A percentile compares a stretch with the other conserved stretches of the same genome.
These are phyloP conservation scores for Exserohilum rostratum DNA, from an alignment of 2,329 filamentous ascomycete species.

Conservation along the genomic window DNA sequence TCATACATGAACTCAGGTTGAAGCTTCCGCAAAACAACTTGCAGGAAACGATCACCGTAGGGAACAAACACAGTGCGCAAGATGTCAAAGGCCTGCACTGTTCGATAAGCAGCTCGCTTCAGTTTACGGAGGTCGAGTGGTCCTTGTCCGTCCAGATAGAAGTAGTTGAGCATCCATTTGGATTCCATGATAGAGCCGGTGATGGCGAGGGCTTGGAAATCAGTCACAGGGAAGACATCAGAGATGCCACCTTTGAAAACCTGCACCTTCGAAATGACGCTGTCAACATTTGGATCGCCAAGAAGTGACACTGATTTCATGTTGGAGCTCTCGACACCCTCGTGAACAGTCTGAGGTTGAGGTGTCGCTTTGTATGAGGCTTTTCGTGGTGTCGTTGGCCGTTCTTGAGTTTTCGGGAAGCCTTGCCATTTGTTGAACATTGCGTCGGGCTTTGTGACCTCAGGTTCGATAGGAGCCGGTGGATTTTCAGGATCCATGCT, in stretches of 20 bases:
- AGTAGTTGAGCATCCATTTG: constrained; percentile 47
- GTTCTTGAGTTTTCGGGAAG: constrained; percentile 15
- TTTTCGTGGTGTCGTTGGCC: constrained; percentile 17
- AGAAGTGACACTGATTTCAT: constrained; percentile 39
- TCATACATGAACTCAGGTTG: constrained; percentile 41
- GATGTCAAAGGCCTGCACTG: constrained; percentile 44
- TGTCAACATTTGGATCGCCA: constrained; percentile 43
- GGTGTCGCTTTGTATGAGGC: constrained; percentile 23
- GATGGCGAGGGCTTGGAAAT: constrained; percentile 44
- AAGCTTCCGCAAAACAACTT: constrained; percentile 40
- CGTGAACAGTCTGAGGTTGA: constrained; percentile 37
- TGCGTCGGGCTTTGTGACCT: constrained; percentile 19
- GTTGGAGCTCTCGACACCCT: constrained; percentile 21
- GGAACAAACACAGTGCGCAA: constrained; percentile 45
- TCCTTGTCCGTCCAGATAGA: constrained; percentile 40
- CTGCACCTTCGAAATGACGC: constrained; percentile 43
- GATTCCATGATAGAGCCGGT: constrained; percentile 43
- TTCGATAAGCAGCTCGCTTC: constrained; percentile 39
- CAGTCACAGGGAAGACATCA: constrained; percentile 41
- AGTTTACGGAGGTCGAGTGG: constrained; percentile 40
- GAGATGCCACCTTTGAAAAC: constrained; percentile 46
- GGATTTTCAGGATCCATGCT: constrained; percentile 13
- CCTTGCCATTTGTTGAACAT: constrained; percentile 39
- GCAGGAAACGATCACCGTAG: constrained; percentile 42
- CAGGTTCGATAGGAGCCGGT: constrained; percentile 8